A percentile compares a stretch with the other conserved stretches of the same genome.
phyloP scores from a whole-genome alignment of 1,284 basidiomycete genomes.

The Flammula alnicola region DNA sequence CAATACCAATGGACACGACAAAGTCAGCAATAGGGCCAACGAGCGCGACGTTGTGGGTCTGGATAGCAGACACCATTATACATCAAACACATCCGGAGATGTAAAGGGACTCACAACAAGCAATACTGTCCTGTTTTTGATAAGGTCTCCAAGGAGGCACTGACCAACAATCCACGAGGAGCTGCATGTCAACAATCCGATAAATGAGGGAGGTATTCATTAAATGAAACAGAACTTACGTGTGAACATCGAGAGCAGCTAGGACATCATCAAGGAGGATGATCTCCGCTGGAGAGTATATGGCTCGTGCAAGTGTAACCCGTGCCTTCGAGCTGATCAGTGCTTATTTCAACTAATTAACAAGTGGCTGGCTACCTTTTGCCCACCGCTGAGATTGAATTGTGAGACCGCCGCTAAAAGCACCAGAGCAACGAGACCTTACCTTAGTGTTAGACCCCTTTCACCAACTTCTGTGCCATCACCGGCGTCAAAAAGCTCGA shows the following conservation, averaged over 20 bases:
- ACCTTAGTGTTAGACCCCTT: conserved; percentile 63
- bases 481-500: conserved; percentile 71
- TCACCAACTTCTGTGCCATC: conserved; percentile 77
- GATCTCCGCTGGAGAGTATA: conserved; percentile 69
- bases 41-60: conserved; percentile 78
- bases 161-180: conserved; percentile 79
- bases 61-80: not conserved
- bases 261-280: conserved; percentile 70
- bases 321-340: conserved; percentile 55
- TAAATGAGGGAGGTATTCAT: not conserved
- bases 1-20: conserved; percentile 59
- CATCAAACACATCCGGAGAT: not conserved
- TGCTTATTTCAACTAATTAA: not conserved
- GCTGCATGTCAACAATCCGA: conserved; percentile 43
- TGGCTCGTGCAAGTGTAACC: conserved; percentile 73
- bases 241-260: conserved; percentile 52
- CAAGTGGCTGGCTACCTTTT: conserved; percentile 3
- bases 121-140: conserved; percentile 72
- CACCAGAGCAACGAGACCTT: conserved; percentile 12
- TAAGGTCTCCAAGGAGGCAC: conserved; percentile 71
- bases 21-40: conserved; percentile 66
- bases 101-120: conserved; percentile 58
- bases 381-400: conserved; percentile 17
- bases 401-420: not conserved
- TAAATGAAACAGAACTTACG: conserved; percentile 31